These are phyloP conservation scores for Yamadazyma sp. DNA, from an alignment of 1,139 yeast species.

Conservation along the genomic window DNA sequence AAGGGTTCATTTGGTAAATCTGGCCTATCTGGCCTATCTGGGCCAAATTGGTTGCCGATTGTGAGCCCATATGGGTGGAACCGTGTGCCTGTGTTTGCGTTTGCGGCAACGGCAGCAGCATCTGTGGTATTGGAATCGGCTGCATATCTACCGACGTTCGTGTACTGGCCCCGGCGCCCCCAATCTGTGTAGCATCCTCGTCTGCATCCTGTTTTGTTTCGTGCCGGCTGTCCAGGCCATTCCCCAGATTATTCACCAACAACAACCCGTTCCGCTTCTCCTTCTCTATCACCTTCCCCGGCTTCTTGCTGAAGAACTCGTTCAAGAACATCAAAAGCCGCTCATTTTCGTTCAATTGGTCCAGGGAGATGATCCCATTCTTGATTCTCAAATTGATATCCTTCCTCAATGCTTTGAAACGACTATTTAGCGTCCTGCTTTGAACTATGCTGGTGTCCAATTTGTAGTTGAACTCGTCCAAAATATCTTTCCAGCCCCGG, in stretches of 20 bases:
- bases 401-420: constrained; percentile 25
- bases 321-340: constrained; percentile 21
- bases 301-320: constrained; percentile 15
- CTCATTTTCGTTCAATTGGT: constrained; percentile 29
- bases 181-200: too few species aligned
- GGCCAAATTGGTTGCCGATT: too few species aligned
- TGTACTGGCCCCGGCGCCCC: too few species aligned
- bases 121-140: too few species aligned
- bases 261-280: constrained; percentile 14
- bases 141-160: too few species aligned
- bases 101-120: too few species aligned
- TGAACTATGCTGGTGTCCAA: constrained; percentile 24
- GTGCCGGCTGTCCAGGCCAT: too few species aligned
- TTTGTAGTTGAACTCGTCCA: constrained; percentile 23
- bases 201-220: too few species aligned
- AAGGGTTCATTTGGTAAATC: too few species aligned
- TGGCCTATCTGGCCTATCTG: too few species aligned
- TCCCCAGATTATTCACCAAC: neutral
- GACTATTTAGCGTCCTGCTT: constrained; percentile 30
- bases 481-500: constrained; percentile 29
- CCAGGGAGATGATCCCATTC: constrained; percentile 14
- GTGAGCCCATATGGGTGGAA: too few species aligned
- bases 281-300: constrained; percentile 15
- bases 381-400: constrained; percentile 24
- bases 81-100: too few species aligned